Evolutionary conservation across 2,329 filamentous ascomycete genomes (phyloP).

Genomic region (Fusarium newnesense): DNA sequence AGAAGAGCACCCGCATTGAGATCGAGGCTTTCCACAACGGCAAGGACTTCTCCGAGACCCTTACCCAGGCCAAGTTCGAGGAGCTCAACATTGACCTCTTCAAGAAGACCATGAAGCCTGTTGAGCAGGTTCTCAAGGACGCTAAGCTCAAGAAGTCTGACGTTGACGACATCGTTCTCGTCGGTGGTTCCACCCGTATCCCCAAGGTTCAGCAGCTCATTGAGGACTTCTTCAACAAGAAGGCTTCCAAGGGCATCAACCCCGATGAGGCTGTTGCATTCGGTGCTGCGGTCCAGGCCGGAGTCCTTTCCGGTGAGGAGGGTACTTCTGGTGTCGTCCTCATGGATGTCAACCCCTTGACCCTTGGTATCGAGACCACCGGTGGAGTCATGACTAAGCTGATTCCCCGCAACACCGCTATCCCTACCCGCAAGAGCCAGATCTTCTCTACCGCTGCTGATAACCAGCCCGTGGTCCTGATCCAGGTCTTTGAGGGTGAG

Average conservation of each 20-base stretch:
- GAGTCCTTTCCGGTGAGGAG: conserved; percentile 90
- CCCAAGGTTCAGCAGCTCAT: conserved; percentile 96
- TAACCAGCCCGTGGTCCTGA: conserved; percentile 94
- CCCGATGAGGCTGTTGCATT: conserved; percentile 99
- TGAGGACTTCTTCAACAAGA: conserved; percentile 97
- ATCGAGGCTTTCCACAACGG: conserved; percentile 98
- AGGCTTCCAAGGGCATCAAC: conserved; percentile 99
- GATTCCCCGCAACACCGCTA: conserved; percentile 92
- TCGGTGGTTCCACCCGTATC: conserved; percentile 99
- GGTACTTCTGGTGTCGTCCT: conserved; percentile 85
- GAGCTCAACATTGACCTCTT: conserved; percentile 99
- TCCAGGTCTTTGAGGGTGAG: conserved; percentile 96
- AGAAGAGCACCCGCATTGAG: conserved; percentile 93
- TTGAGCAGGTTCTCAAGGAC: conserved; percentile 98
- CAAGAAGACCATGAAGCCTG: conserved; percentile 99
- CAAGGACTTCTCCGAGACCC: conserved; percentile 97
- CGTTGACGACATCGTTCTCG: conserved; percentile 95
- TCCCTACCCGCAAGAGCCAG: conserved; percentile 96
- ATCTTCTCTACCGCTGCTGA: conserved; percentile 98
- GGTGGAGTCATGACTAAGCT: conserved; percentile 98
- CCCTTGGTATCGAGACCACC: conserved; percentile 96
- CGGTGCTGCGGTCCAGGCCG: conserved; percentile 96
- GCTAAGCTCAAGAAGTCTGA: conserved; percentile 97
- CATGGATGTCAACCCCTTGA: conserved; percentile 97
- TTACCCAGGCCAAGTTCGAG: conserved; percentile 99